A percentile compares a stretch with the other conserved stretches of the same genome.
Conservation (phyloP, 139 green algal genomes). For the Micractinium sp. region DNA sequence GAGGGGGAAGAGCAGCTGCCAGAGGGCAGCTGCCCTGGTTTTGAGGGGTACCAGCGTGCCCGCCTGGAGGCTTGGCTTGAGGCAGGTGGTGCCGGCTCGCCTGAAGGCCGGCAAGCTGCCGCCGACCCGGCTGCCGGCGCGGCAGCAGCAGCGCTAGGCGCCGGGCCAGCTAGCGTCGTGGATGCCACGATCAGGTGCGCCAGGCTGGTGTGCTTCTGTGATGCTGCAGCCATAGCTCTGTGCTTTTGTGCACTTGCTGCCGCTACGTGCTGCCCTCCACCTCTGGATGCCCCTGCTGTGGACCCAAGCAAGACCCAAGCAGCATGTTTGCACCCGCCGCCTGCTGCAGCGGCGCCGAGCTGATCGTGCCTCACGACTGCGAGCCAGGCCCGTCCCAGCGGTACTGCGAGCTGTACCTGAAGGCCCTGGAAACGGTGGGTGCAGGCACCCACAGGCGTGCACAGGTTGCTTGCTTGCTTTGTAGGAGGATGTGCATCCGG, state of each 20-base stretch:
- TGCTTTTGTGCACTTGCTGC: slow-evolving; percentile 3
- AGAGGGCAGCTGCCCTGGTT: background rate
- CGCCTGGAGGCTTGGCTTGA: slow-evolving; percentile 27
- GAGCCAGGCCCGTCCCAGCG: slow-evolving; percentile 55
- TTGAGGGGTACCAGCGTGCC: slow-evolving; percentile 17
- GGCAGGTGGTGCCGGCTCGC: background rate
- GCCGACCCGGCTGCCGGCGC: background rate
- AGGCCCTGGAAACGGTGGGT: slow-evolving; percentile 66
- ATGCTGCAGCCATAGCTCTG: background rate
- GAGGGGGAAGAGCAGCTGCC: background rate
- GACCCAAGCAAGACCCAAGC: background rate
- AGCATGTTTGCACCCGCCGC: background rate
- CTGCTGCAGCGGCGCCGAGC: slow-evolving; percentile 7
- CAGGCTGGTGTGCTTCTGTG: background rate
- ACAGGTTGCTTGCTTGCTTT: no score
- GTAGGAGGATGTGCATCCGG: no score
- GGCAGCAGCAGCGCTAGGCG: background rate
- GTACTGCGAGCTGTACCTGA: slow-evolving; percentile 67
- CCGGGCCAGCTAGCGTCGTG: slow-evolving; percentile 16
- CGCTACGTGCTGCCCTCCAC: background rate
- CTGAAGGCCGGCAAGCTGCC: background rate
- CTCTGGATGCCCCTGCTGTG: background rate
- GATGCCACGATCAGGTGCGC: slow-evolving; percentile 9
- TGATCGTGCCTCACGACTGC: slow-evolving; percentile 55
- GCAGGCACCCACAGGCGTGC: background rate